These are phyloP conservation scores for Pyrus bretschneideri DNA, from an alignment of 306 rosid species.

Conservation along the genomic window DNA sequence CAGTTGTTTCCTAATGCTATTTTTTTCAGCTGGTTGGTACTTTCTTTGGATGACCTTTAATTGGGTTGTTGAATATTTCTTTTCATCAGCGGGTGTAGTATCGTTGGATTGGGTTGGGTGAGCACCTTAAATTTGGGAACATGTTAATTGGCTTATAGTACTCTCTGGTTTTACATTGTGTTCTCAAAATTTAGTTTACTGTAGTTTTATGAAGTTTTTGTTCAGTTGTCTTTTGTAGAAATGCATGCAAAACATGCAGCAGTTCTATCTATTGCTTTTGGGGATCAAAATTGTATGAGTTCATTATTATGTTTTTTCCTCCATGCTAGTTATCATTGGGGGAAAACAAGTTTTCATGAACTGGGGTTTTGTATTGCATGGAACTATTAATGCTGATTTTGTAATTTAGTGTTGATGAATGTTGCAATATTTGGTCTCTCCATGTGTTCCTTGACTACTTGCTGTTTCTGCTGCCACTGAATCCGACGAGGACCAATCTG, in stretches of 20 bases:
- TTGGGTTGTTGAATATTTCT: background rate
- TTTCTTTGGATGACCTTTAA: background rate
- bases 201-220: background rate
- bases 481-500: slow-evolving; percentile 12
- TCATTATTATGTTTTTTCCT: background rate
- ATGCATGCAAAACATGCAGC: too few relatives aligned
- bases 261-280: background rate
- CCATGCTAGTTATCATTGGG: background rate
- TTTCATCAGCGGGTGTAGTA: background rate
- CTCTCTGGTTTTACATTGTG: background rate
- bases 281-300: background rate
- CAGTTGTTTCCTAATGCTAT: background rate
- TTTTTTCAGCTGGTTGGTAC: background rate
- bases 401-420: background rate
- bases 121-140: background rate
- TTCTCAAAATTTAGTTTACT: background rate
- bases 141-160: background rate
- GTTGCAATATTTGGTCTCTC: background rate
- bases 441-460: background rate
- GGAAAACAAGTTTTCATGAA: background rate
- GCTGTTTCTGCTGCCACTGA: slow-evolving; percentile 22
- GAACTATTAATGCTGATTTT: background rate
- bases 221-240: too few relatives aligned
- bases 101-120: background rate
- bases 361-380: background rate